Conservation (phyloP, 306 rosid genomes). For the Myrica gale region DNA sequence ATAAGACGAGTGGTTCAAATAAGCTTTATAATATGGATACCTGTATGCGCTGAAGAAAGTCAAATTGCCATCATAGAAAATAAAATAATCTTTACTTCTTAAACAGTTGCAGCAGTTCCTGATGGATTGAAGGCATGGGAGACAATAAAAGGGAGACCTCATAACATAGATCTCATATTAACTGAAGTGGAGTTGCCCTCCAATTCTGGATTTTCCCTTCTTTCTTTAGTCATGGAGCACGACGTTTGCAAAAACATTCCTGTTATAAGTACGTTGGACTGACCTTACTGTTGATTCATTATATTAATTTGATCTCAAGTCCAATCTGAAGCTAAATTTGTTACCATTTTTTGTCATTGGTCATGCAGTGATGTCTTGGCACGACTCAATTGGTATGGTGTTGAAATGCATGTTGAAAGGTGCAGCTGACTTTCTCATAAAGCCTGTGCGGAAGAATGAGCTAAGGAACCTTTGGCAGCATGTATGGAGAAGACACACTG, state of each 20-base stretch:
- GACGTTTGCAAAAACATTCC: conserved; percentile 68
- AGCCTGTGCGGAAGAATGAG: conserved; percentile 77
- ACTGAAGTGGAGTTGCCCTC: conserved; percentile 78
- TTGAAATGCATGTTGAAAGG: conserved; percentile 73
- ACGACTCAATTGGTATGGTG: conserved; percentile 55
- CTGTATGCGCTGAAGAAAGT: no score
- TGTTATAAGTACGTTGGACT: conserved; percentile 58
- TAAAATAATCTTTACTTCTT: neutral
- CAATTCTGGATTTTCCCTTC: conserved; percentile 74
- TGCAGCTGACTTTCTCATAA: conserved; percentile 74
- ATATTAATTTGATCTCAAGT: conserved; percentile 11
- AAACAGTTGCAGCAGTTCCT: conserved; percentile 62
- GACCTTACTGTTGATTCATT: conserved; percentile 7
- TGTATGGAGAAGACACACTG: conserved; percentile 74
- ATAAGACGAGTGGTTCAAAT: no score
- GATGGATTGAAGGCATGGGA: conserved; percentile 84
- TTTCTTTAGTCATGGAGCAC: conserved; percentile 67
- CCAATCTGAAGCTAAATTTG: conserved; percentile 18
- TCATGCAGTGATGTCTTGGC: conserved; percentile 76
- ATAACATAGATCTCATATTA: conserved; percentile 56
- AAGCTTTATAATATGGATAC: no score
- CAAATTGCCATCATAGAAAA: no score
- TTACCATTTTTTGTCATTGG: conserved; percentile 22
- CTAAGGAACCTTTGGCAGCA: conserved; percentile 76
- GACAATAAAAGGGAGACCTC: conserved; percentile 49